Evolutionary conservation across 257 asterid genomes (phyloP).

Genomic region (Fraxinus quadrangulata): DNA sequence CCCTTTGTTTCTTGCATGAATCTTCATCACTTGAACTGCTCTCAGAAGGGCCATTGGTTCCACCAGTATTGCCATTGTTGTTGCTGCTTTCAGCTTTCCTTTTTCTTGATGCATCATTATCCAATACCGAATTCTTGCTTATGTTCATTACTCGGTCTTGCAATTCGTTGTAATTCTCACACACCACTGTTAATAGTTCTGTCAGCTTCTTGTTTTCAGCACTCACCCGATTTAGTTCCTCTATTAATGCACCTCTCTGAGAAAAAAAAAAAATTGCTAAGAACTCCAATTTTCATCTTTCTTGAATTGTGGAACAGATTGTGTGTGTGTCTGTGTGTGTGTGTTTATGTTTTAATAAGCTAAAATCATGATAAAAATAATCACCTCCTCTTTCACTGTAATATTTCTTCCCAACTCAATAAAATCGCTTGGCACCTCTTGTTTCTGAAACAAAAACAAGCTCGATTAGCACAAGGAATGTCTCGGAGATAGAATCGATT

Average conservation of each 20-base stretch:
- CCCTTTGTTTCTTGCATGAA: conserved; percentile 64
- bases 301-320: neutral
- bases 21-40: conserved; percentile 89
- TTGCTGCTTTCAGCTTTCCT: conserved; percentile 51
- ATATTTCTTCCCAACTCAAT: conserved; percentile 47
- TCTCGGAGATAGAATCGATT: neutral
- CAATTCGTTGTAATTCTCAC: conserved; percentile 70
- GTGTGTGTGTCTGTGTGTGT: neutral
- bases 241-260: conserved; percentile 64
- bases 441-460: conserved; percentile 50
- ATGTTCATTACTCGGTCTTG: conserved; percentile 48
- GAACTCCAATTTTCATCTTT: neutral
- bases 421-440: conserved; percentile 54
- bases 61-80: conserved; percentile 19
- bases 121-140: conserved; percentile 36
- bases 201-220: conserved; percentile 86
- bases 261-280: neutral
- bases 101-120: conserved; percentile 44
- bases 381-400: conserved; percentile 58
- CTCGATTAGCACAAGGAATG: neutral
- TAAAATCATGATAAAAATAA: neutral
- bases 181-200: conserved; percentile 63
- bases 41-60: conserved; percentile 48
- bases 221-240: conserved; percentile 70
- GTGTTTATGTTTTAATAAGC: neutral